These are phyloP conservation scores for Miscanthus sacchariflorus DNA, from an alignment of 202 grass and related monocot genomes.

Conservation along the genomic window DNA sequence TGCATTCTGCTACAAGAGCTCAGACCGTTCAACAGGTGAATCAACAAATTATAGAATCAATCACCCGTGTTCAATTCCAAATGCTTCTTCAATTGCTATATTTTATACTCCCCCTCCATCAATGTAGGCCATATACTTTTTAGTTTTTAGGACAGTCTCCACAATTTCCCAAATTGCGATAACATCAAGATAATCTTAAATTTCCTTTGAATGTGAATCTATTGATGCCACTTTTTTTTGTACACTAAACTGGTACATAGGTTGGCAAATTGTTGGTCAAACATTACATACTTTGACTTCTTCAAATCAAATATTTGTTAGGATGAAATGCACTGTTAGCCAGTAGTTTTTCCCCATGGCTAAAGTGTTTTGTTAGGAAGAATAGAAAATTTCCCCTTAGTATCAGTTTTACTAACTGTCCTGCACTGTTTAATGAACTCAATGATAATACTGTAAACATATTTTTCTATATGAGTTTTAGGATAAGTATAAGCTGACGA, in stretches of 20 bases:
- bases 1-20: constrained; percentile 53
- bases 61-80: neutral
- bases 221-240: neutral
- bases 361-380: neutral
- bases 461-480: neutral
- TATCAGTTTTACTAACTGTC: neutral
- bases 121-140: too few species aligned
- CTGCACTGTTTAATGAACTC: neutral
- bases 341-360: neutral
- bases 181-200: neutral
- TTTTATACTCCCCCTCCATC: neutral
- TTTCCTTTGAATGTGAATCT: neutral
- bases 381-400: neutral
- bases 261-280: neutral
- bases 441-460: neutral
- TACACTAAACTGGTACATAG: neutral
- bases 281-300: neutral
- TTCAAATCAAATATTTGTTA: neutral
- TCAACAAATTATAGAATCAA: neutral
- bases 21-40: constrained; percentile 39
- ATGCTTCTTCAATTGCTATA: neutral
- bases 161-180: too few species aligned
- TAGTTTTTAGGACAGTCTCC: neutral
- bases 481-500: neutral
- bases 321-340: neutral